Evolutionary conservation across 495 filamentous ascomycete species (phyloP).

Genomic region (Talaromyces stipitatus): DNA sequence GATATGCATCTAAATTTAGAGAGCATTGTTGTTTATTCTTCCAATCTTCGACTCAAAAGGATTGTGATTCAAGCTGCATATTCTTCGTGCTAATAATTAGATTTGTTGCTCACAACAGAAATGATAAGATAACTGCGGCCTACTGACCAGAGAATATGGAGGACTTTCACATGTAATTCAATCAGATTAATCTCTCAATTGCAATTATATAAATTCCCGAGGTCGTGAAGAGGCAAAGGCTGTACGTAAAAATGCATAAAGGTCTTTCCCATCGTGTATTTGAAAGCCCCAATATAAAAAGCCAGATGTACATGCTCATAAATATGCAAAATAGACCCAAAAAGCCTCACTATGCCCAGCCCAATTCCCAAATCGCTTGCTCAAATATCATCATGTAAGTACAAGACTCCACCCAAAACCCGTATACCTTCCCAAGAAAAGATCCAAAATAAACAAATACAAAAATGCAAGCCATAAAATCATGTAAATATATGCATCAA

Average conservation of each 20-base stretch:
- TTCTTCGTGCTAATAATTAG: neutral
- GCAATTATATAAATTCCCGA: too few relatives aligned
- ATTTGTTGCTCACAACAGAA: too few relatives aligned
- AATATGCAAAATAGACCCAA: neutral
- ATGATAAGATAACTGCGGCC: too few relatives aligned
- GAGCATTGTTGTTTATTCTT: neutral
- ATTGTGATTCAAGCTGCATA: neutral
- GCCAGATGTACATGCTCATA: neutral
- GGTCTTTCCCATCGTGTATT: neutral
- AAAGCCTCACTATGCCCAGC: neutral
- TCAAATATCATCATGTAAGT: neutral
- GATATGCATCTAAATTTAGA: neutral
- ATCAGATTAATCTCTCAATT: too few relatives aligned
- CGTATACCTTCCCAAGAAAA: neutral
- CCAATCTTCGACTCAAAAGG: neutral
- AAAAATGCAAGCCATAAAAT: neutral
- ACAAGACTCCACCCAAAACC: constrained; percentile 1
- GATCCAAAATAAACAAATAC: neutral
- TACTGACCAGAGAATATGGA: too few relatives aligned
- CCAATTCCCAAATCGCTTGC: neutral
- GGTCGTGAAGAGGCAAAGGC: neutral
- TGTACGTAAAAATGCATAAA: neutral
- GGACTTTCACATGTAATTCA: too few relatives aligned
- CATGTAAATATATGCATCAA: neutral
- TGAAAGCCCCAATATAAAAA: neutral